Base-by-base conservation (phyloP, 345 rosid genomes). In the Dimocarpus longan region DNA sequence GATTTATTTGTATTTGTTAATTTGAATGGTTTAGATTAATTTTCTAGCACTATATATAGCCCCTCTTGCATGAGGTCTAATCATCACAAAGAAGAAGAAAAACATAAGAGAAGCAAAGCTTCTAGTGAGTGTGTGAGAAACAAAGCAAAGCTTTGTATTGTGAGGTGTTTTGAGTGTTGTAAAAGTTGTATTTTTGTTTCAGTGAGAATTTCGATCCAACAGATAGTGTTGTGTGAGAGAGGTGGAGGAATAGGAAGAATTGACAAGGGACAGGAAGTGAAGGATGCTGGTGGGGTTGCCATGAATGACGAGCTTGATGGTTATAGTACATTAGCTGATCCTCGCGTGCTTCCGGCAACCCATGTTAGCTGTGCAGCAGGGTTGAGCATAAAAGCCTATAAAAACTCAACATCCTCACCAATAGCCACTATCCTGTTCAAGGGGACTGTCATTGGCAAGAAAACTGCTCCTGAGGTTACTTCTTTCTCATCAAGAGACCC, bases 401-500 rank as follows among this genome's bases (percentile, higher is more conserved):
- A 84, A 66, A 82, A 78, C 56, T 82, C 85, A 16, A 83, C 88
- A 59, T 60, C 69, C 19, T 37, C 39, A 6, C 86, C 92, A 52
- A 82, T 76, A 26, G 88, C 89, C 11, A 70, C 87, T 19, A 85
- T 89, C 46, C 1, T 80, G 43, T 85, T 81, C 65, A 77, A 79
- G 39, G 89, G 87, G 10, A 89, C 88, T 13, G 8, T 72, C 22
- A 78, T 88, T 10, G 91, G 88, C 28, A 71, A 82, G 46, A 70
- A 66, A 71, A 59, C 76, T 15, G 87, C 91, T 48, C 91, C 87
- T 0, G 85, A 84, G 1, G 83, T 86, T 7, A 28, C 87, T 71
- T 86, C 87, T 9, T 86, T 89, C 83, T 85, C 89, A 62, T 88
- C 91, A 5, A 82, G 87, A 71, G 89, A 89, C 3, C 91, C 89